phyloP scores from a whole-genome alignment of 441 rosid species.

The Caryocar brasiliense region DNA sequence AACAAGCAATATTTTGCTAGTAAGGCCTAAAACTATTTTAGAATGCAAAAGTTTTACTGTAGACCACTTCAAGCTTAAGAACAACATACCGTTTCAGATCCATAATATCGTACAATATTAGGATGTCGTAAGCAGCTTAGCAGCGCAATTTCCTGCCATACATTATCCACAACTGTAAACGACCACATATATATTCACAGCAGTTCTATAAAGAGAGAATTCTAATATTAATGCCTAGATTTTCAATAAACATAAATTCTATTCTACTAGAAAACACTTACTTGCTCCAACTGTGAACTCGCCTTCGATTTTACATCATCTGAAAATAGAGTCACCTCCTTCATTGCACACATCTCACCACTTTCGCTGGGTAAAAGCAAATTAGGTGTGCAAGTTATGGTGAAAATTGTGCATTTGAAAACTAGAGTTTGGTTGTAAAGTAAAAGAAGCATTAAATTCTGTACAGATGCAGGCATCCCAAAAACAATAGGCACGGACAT shows the following conservation, averaged over 20 bases:
- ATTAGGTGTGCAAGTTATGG: constrained; percentile 4
- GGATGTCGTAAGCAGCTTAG: constrained; percentile 73
- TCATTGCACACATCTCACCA: constrained; percentile 95
- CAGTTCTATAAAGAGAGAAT: neutral
- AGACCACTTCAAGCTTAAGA: neutral
- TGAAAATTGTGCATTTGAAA: neutral
- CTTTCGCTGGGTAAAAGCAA: constrained; percentile 45
- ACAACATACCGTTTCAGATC: constrained; percentile 65
- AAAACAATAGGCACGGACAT: too few species aligned
- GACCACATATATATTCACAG: neutral
- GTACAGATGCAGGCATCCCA: too few species aligned
- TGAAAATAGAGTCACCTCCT: constrained; percentile 73
- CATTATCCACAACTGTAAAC: neutral
- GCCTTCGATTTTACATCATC: constrained; percentile 85
- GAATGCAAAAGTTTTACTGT: neutral
- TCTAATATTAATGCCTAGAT: neutral
- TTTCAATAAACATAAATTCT: neutral
- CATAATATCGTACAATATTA: constrained; percentile 93
- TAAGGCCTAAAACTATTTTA: neutral
- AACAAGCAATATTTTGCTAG: neutral
- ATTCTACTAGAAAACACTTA: constrained; percentile 14
- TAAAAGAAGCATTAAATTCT: neutral
- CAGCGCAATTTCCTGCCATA: constrained; percentile 58
- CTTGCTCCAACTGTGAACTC: constrained; percentile 65
- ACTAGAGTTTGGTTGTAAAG: constrained; percentile 3